Evolutionary conservation across 495 filamentous ascomycete genomes (phyloP).

Genomic region (Neurospora terricola): DNA sequence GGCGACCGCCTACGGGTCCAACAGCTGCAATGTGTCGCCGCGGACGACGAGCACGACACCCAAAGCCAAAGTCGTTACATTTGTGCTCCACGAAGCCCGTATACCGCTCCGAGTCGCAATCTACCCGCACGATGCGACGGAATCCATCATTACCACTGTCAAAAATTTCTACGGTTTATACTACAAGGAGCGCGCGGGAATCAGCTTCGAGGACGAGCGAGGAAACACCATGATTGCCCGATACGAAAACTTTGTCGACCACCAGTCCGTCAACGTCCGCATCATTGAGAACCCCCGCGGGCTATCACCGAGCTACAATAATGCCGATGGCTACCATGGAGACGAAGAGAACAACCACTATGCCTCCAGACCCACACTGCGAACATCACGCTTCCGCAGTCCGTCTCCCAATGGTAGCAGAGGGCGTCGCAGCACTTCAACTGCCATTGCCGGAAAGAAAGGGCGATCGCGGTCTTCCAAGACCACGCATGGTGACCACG

Average conservation of each 20-base stretch:
- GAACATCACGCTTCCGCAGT: conserved; percentile 59
- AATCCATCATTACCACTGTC: conserved; percentile 90
- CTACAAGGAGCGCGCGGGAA: conserved; percentile 43
- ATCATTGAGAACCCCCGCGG: conserved; percentile 59
- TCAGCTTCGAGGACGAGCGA: conserved; percentile 84
- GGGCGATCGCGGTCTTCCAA: conserved; percentile 56
- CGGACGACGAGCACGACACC: conserved; percentile 37
- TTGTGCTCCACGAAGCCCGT: conserved; percentile 71
- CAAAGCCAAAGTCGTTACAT: conserved; percentile 80
- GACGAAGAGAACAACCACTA: conserved; percentile 43
- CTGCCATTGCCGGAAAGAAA: conserved; percentile 46
- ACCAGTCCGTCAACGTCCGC: conserved; percentile 84
- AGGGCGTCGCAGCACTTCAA: conserved; percentile 70
- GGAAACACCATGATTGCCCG: conserved; percentile 84
- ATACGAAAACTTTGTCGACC: conserved; percentile 85
- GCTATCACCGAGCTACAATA: conserved; percentile 23
- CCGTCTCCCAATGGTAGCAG: conserved; percentile 67
- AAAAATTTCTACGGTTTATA: conserved; percentile 97
- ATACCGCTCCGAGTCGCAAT: conserved; percentile 89
- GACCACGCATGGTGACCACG: conserved; percentile 59
- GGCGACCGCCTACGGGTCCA: conserved; percentile 9
- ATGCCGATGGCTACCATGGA: conserved; percentile 12
- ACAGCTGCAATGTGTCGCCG: conserved; percentile 37
- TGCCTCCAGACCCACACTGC: conserved; percentile 54
- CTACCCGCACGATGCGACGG: conserved; percentile 84